A percentile compares a stretch with the other conserved stretches of the same genome.
These are phyloP conservation scores for Dothiorella sarmentorum DNA, from an alignment of 2,329 filamentous ascomycete genomes.

Conservation along the genomic window DNA sequence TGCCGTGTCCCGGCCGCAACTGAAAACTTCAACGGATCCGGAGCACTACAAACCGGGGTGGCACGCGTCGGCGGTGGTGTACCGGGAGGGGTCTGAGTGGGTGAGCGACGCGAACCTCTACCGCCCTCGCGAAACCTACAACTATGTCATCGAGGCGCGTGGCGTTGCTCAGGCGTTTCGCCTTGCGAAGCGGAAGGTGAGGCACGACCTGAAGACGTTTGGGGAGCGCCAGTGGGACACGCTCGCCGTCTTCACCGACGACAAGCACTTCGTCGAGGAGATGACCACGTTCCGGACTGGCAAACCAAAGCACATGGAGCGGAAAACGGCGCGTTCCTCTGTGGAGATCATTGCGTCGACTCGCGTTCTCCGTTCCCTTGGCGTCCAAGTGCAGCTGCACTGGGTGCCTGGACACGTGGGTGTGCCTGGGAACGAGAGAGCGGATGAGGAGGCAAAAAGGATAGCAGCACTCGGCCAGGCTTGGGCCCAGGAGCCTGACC, in stretches of 20 bases:
- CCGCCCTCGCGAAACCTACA: background rate
- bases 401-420: background rate
- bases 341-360: background rate
- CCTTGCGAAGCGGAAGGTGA: background rate
- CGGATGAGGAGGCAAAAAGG: background rate
- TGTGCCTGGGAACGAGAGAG: background rate
- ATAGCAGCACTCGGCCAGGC: background rate
- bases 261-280: background rate
- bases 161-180: background rate
- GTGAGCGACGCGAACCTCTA: no score
- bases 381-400: background rate
- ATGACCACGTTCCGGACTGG: background rate
- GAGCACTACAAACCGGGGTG: background rate
- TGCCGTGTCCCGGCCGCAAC: no score
- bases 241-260: background rate
- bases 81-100: background rate
- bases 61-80: background rate
- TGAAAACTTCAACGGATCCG: background rate
- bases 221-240: background rate
- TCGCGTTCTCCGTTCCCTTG: background rate
- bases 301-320: background rate
- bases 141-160: background rate
- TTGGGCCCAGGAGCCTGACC: background rate
- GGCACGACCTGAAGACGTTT: background rate
- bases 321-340: background rate